Conservation (phyloP, 2,329 filamentous ascomycete genomes). For the Talaromyces verruculosus region DNA sequence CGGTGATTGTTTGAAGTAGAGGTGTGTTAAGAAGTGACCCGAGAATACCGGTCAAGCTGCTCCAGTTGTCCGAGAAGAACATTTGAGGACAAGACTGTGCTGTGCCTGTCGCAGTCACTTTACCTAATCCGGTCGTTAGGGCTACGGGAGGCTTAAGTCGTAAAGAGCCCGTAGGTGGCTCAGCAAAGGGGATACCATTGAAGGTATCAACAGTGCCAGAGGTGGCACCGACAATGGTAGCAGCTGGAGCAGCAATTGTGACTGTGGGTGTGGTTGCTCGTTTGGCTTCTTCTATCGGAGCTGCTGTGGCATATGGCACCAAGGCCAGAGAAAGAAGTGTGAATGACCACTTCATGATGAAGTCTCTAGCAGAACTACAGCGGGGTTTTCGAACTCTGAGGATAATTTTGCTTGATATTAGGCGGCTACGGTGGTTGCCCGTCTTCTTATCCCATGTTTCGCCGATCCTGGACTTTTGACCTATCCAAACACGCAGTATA, state of each 20-base stretch:
- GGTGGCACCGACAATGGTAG: constrained; percentile 50
- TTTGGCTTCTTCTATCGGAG: constrained; percentile 2
- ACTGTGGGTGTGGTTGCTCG: constrained; percentile 8
- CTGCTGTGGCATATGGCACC: neutral
- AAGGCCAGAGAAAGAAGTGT: neutral
- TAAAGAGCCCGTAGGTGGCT: constrained; percentile 64
- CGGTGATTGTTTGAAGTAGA: constrained; percentile 56
- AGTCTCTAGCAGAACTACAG: neutral
- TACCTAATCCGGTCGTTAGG: constrained; percentile 60
- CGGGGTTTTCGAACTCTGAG: neutral
- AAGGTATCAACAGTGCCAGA: constrained; percentile 62
- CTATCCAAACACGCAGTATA: neutral
- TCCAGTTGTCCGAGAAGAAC: constrained; percentile 51
- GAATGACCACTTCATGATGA: constrained; percentile 5
- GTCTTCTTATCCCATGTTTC: neutral
- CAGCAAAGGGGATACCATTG: constrained; percentile 72
- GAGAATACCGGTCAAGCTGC: constrained; percentile 47
- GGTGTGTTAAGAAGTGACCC: constrained; percentile 56
- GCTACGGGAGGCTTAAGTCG: constrained; percentile 70
- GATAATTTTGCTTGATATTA: neutral
- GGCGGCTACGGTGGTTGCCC: neutral
- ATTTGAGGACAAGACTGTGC: constrained; percentile 72
- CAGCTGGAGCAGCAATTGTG: constrained; percentile 39
- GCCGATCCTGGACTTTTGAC: neutral
- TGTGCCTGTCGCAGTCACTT: constrained; percentile 58